Base-by-base conservation (phyloP, 495 filamentous ascomycete genomes). In the Parachaetomium inaequale region DNA sequence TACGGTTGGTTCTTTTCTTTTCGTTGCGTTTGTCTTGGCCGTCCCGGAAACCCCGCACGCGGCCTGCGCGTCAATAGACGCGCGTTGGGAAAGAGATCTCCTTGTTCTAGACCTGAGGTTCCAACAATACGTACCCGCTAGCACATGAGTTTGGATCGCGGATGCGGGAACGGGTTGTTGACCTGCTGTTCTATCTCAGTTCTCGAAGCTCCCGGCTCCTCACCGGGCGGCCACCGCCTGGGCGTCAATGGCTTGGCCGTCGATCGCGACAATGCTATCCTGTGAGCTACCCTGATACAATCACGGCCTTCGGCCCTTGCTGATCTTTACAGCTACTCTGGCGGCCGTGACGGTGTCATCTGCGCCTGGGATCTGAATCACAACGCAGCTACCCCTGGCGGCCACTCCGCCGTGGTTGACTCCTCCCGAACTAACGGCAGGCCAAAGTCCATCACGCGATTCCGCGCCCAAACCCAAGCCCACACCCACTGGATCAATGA, bases 401-500 rank as follows among this genome's bases (percentile, higher is more conserved):
- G 45, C 54, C 63, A 69, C 52, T 69, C 75, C 29, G 68, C 71
- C 55, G 70, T 77, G 50, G 61, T 66, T 61, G 67, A 76, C 58
- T 59, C 58, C 43, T 21, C 61, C n/a, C 62, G 34, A 6, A 36
- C 67, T 12, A 73, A 70, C 45, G 69, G 65, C 43, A 57, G 72
- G 68, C 71, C 69, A 57, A 76, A 71, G 62, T 71, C 69, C 55
- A 78, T 70, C 11, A 91, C 92, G 36, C 82, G 81, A n/a, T 93
- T 93, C 73, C 87, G 91, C 60, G 83, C 87, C 51, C 92, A 96
- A 74, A 90, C 93, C n/a, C 92, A 97, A 69, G 95, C 94, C 14
- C 94, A 98, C 72, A 98, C 93, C 29, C 93, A 98, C 74, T 98
- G 94, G 94, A 89, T 98, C 73, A 98, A 98, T 71, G 93, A 98